These are phyloP conservation scores for Punica granatum DNA, from an alignment of 345 rosid genomes.

Conservation along the genomic window DNA sequence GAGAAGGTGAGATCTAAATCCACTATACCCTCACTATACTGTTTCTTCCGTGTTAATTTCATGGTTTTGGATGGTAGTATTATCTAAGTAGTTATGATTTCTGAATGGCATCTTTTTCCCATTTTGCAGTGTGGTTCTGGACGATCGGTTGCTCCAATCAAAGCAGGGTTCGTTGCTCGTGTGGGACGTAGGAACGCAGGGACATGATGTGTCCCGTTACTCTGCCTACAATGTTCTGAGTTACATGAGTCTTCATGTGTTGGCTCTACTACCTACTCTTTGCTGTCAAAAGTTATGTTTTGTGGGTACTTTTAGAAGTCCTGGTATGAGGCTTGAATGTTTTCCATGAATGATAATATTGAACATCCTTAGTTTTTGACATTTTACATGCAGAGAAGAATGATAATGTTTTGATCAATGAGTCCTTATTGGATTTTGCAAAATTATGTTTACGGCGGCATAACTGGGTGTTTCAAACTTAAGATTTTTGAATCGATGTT, in stretches of 20 bases:
- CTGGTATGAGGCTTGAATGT: neutral
- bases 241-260: neutral
- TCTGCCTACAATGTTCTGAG: neutral
- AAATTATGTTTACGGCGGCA: no score
- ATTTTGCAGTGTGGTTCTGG: constrained; percentile 88
- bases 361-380: no score
- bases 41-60: no score
- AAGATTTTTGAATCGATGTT: no score
- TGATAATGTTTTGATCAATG: no score
- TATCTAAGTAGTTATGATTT: neutral
- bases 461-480: no score
- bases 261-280: neutral
- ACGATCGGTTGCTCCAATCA: constrained; percentile 90
- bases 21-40: neutral
- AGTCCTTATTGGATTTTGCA: no score
- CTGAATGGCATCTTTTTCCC: neutral
- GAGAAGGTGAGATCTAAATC: constrained; percentile 37
- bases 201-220: constrained; percentile 20
- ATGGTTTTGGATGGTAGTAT: constrained; percentile 21
- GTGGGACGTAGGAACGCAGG: constrained; percentile 86
- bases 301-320: neutral
- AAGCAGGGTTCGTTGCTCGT: constrained; percentile 97
- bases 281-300: neutral
- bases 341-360: no score
- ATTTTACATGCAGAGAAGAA: no score